These are phyloP conservation scores for Microbotryum silenes-acaulis DNA, from an alignment of 1,284 basidiomycete genomes.

Conservation along the genomic window DNA sequence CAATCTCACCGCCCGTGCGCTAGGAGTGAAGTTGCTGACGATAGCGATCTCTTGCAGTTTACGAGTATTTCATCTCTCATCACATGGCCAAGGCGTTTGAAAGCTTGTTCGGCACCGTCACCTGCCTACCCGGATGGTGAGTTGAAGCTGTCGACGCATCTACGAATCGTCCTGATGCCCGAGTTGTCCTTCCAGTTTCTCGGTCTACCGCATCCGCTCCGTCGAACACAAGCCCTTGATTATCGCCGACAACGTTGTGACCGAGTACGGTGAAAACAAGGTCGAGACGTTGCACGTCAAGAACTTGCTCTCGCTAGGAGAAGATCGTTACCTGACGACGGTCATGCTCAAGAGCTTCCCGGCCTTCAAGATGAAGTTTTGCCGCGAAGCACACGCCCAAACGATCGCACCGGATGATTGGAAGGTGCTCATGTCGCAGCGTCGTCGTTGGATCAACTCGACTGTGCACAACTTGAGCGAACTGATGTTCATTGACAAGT, in stretches of 20 bases:
- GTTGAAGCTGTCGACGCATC: neutral
- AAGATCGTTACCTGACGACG: constrained; percentile 97
- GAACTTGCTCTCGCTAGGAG: constrained; percentile 91
- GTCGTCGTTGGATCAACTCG: constrained; percentile 99
- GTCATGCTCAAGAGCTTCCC: constrained; percentile 88
- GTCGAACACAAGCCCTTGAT: constrained; percentile 60
- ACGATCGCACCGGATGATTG: constrained; percentile 82
- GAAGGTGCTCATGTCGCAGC: constrained; percentile 90
- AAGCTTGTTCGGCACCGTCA: constrained; percentile 91
- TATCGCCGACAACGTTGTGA: constrained; percentile 71
- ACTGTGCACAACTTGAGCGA: constrained; percentile 96
- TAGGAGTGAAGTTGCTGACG: neutral
- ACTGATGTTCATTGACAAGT: constrained; percentile 80
- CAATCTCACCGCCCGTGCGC: constrained; percentile 35
- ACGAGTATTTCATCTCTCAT: constrained; percentile 95
- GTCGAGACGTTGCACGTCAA: constrained; percentile 98
- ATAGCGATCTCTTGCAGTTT: constrained; percentile 52
- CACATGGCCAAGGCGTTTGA: constrained; percentile 98
- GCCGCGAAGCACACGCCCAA: constrained; percentile 77
- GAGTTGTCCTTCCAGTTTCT: constrained; percentile 64
- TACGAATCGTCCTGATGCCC: neutral
- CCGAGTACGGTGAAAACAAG: constrained; percentile 90
- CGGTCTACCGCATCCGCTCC: constrained; percentile 82
- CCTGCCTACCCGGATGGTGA: constrained; percentile 74
- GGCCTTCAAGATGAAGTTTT: constrained; percentile 84